Conservation (phyloP, 2,329 filamentous ascomycete species). For the Microcyclospora pomicola region DNA sequence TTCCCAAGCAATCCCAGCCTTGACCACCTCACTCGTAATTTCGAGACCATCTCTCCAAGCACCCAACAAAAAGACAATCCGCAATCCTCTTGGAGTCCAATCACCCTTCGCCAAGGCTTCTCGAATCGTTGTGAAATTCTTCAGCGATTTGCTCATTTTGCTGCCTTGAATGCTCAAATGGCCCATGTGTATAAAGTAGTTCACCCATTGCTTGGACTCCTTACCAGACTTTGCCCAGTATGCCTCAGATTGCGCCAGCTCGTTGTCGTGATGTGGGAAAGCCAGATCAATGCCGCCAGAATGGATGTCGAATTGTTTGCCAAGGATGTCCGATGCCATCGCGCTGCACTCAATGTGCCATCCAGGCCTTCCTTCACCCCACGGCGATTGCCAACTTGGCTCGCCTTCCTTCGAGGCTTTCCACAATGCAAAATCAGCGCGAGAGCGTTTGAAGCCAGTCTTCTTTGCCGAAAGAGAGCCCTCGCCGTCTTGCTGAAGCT, state of each 20-base stretch:
- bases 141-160: conserved; percentile 92
- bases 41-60: conserved; percentile 86
- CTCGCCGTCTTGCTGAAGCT: conserved; percentile 76
- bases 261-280: conserved; percentile 89
- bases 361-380: conserved; percentile 77
- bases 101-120: conserved; percentile 56
- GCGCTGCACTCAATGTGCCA: conserved; percentile 98
- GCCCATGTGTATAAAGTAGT: conserved; percentile 93
- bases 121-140: conserved; percentile 90
- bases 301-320: conserved; percentile 78
- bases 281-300: conserved; percentile 83
- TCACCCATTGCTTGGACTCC: conserved; percentile 58
- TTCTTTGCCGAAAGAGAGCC: conserved; percentile 51
- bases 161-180: conserved; percentile 78
- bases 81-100: conserved; percentile 66
- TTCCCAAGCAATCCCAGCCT: conserved; percentile 62
- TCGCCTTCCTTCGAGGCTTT: conserved; percentile 86
- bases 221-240: conserved; percentile 45
- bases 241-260: conserved; percentile 80
- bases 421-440: conserved; percentile 85
- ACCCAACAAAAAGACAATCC: conserved; percentile 77
- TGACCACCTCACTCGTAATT: conserved; percentile 70
- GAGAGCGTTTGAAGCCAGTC: conserved; percentile 53
- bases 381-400: conserved; percentile 76
- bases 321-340: conserved; percentile 84